Evolutionary conservation across 257 asterid species (phyloP).

Genomic region (Scutellaria minor): DNA sequence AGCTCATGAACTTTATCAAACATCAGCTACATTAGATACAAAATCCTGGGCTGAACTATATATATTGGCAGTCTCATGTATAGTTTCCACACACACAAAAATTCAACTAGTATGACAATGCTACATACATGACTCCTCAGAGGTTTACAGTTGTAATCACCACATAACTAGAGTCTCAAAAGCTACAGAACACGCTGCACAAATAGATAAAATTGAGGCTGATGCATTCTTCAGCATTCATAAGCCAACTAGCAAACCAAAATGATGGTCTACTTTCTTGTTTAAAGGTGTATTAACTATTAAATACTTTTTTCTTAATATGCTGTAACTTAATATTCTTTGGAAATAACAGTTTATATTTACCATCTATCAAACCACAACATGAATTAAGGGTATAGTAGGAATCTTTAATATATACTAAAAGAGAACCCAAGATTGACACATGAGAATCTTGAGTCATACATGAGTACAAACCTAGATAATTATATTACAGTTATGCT

Average conservation of each 20-base stretch:
- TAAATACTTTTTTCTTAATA: no score
- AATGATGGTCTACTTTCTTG: no score
- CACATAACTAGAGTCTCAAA: constrained; percentile 9
- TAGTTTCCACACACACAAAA: neutral
- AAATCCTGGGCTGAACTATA: constrained; percentile 13
- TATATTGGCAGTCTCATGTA: constrained; percentile 10
- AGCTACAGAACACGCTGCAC: constrained; percentile 12
- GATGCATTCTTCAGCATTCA: constrained; percentile 6
- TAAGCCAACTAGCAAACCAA: neutral
- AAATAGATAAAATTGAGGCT: neutral
- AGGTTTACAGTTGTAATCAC: neutral
- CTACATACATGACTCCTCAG: constrained; percentile 27
- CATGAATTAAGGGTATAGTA: no score
- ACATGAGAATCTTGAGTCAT: no score
- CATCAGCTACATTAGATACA: constrained; percentile 9
- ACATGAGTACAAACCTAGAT: no score
- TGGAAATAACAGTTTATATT: no score
- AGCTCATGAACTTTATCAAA: constrained; percentile 9
- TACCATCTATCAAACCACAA: no score
- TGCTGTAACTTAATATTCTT: no score
- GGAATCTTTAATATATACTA: no score
- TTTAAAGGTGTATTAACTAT: no score
- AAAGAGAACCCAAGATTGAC: no score
- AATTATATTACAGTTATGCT: no score
- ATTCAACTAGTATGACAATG: neutral